Evolutionary conservation across 805 yeast genomes (phyloP).

Genomic region (Lipomyces mesembrius): DNA sequence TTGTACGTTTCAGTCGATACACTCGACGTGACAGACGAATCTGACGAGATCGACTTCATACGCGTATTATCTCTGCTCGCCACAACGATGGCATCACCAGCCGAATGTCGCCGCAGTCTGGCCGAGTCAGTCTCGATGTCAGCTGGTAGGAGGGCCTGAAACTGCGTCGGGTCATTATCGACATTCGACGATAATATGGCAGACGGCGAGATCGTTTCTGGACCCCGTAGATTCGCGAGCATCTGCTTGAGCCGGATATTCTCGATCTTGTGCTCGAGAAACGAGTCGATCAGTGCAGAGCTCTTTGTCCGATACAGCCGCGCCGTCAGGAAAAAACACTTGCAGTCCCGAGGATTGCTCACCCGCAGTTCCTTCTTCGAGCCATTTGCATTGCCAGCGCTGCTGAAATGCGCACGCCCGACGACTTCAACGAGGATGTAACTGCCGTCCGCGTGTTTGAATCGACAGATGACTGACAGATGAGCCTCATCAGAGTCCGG

Average conservation of each 20-base stretch:
- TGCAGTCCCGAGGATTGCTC: conserved; percentile 24
- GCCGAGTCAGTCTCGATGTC: neutral
- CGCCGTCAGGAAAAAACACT: conserved; percentile 34
- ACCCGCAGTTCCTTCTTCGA: neutral
- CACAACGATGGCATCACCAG: conserved; percentile 5
- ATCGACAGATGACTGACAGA: conserved; percentile 22
- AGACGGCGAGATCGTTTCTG: conserved; percentile 6
- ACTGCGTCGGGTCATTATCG: neutral
- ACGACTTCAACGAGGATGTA: conserved; percentile 22
- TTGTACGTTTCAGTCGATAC: neutral
- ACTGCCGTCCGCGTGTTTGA: conserved; percentile 14
- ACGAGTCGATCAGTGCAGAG: conserved; percentile 26
- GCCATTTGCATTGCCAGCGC: neutral
- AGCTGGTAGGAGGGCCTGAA: neutral
- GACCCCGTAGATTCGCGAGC: conserved; percentile 16
- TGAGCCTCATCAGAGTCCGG: conserved; percentile 8
- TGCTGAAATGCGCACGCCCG: conserved; percentile 26
- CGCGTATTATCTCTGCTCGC: neutral
- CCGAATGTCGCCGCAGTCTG: conserved; percentile 11
- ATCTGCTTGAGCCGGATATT: conserved; percentile 29
- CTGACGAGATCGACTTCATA: conserved; percentile 5
- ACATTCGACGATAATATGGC: neutral
- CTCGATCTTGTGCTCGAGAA: conserved; percentile 35
- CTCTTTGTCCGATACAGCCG: conserved; percentile 25
- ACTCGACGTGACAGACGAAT: neutral